Evolutionary conservation across 2,329 filamentous ascomycete species (phyloP), one percentile per base, ranked within the genome.

Genomic region (Monilinia fructigena): DNA sequence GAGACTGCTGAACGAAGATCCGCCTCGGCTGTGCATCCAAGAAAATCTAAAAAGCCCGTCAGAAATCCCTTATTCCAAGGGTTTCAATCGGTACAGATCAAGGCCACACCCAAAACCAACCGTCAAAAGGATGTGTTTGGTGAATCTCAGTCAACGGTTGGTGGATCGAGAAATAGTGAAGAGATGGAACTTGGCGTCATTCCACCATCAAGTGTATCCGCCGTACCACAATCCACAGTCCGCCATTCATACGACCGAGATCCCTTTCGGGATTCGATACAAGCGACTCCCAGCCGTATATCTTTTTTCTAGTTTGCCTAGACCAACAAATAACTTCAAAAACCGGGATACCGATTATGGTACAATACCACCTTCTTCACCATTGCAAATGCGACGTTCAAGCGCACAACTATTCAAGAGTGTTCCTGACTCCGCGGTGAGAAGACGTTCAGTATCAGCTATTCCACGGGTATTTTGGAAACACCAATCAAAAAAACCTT

Each of bases 1-100:
- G 89, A 91, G 70, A 88, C 86, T 35, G 83, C 86, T 5, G 89
- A 92, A 75, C 84, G 83, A 71, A 84, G 87, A 64, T 79, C 81
- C 6, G 80, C 80, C 20, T 79, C 80, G 4, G 79, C 80, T 55
- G 74, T 82, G 18, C 78, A 80, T 56, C 74, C 79, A 35, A 79
- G 78, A 74, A 87, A 86, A 78, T 77, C 80, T 3, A 85, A 81
- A 73, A 88, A 84, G 71, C 82, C 81, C 2, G 68, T 75, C 31
- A 71, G 74, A n/a, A 78, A 77, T 62, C 76, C 76, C 5, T 66
- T 76, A 20, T 75, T 76, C 52, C 72, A 74, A 58, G 69, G 69
- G n/a, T 74, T 76, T 53, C 72, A 74, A 55, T 68, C 69, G 10
- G 71, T 76, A n/a, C 75, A 76, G 56, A 76, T 76, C 55, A 70